Percentiles rank a stretch among this genome's conserved stretches.
Evolutionary conservation across 2,329 filamentous ascomycete genomes (phyloP).

Genomic region (Alternaria triticina): DNA sequence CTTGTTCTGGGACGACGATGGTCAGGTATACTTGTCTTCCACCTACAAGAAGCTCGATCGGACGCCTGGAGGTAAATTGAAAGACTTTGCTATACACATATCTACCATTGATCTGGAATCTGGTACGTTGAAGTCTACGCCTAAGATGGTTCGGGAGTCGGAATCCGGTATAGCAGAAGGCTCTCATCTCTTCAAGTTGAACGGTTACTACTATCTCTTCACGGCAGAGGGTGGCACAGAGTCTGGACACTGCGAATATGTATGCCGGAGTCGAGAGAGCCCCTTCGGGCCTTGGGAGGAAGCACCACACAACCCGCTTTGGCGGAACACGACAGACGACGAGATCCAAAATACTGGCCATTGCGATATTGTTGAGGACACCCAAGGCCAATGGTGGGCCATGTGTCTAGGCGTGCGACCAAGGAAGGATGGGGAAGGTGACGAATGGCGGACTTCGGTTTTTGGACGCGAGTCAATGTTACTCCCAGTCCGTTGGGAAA

Average conservation of each 20-base stretch:
- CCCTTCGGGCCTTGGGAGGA: conserved; percentile 47
- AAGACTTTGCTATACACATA: conserved; percentile 40
- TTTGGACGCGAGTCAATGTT: conserved; percentile 59
- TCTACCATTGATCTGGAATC: conserved; percentile 40
- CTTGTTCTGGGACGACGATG: conserved; percentile 62
- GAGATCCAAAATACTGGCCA: conserved; percentile 43
- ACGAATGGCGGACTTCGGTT: conserved; percentile 8
- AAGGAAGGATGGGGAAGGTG: conserved; percentile 5
- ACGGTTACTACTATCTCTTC: conserved; percentile 34
- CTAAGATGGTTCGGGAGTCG: conserved; percentile 34
- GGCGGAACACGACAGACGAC: conserved; percentile 39
- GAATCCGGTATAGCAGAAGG: conserved; percentile 38
- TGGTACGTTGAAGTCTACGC: conserved; percentile 24
- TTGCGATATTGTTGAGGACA: conserved; percentile 34
- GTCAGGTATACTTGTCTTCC: conserved; percentile 53
- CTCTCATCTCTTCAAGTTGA: conserved; percentile 42
- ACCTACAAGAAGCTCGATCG: conserved; percentile 23
- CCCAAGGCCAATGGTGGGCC: conserved; percentile 32
- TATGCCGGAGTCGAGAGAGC: conserved; percentile 58
- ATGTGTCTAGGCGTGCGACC: conserved; percentile 46
- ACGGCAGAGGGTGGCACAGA: conserved; percentile 46
- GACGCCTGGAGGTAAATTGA: conserved; percentile 20
- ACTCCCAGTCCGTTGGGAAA: conserved; percentile 57
- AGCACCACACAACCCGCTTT: conserved; percentile 46
- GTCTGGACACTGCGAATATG: conserved; percentile 53